Base-by-base conservation (phyloP, 2,329 filamentous ascomycete genomes). In the Penicillium hesseltinei region DNA sequence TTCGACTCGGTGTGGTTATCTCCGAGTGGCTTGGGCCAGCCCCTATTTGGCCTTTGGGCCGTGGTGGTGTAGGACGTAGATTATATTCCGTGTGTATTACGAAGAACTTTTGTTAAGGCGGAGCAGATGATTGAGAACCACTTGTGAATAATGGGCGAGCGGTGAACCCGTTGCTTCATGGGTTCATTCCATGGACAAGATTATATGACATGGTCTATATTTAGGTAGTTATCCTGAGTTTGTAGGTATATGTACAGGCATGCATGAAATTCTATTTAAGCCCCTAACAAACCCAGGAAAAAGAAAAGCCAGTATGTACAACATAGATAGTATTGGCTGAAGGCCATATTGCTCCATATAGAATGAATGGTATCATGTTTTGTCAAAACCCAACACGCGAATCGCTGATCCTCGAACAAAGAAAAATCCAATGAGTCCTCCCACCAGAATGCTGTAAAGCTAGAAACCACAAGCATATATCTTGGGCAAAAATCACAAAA, bases 331-430 rank as follows among this genome's bases (percentile, higher is more conserved):
- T n/a, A 21, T 25, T 19, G 38, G 19, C 31, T 42, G 43, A 10
- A 29, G 36, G 39, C 31, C 47, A 55, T 49, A 48, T 23, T 36
- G 38, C 21, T 38, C 27, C 43, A 38, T 19, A 43, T 36, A 63
- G 36, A 59, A 55, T 61, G 43, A 57, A 55, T 59, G 60, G 60
- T 64, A 65, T 64, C 62, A 65, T 51, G 45, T 47, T 47, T 60
- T 54, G 39, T 54, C 40, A 51, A 60, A 61, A 31, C 44, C 50
- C 46, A 56, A 35, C 39, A 45, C 17, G 23, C 39, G 15, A 51
- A 25, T 61, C 54, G 56, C 59, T 57, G 48, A 55, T 56, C 23
- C 48, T 39, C 31, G 29, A 53, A 44, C 51, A 40, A 58, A 45
- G 19, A 43, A 36, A 45, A 13, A 51, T 27, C 27, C 29, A 45